These are phyloP conservation scores for Penicillium occitanis DNA, from an alignment of 2,329 filamentous ascomycete genomes.

Conservation along the genomic window DNA sequence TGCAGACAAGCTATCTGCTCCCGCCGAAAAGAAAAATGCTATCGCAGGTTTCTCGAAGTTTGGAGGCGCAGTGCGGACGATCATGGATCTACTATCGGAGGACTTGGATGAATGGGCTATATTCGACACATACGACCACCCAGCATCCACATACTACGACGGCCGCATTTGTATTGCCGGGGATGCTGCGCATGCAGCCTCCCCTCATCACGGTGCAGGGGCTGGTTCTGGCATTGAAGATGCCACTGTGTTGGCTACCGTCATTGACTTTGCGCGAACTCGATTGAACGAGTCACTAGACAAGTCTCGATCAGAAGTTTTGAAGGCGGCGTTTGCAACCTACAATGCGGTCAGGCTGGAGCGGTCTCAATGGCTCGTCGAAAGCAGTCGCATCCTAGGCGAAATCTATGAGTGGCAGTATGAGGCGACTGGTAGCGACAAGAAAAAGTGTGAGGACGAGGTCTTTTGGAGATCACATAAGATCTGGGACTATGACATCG, in stretches of 20 bases:
- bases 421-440: slow-evolving; percentile 31
- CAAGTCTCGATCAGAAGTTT: not conserved
- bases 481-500: slow-evolving; percentile 38
- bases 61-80: slow-evolving; percentile 38
- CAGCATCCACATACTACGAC: slow-evolving; percentile 31
- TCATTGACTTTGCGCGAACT: slow-evolving; percentile 46
- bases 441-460: slow-evolving; percentile 27
- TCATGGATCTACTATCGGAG: slow-evolving; percentile 12
- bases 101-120: slow-evolving; percentile 35
- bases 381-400: slow-evolving; percentile 50
- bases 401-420: slow-evolving; percentile 32
- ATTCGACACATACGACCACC: slow-evolving; percentile 33
- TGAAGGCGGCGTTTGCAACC: slow-evolving; percentile 47
- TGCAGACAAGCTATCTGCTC: slow-evolving; percentile 21
- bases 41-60: slow-evolving; percentile 44
- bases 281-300: not conserved
- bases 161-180: slow-evolving; percentile 36
- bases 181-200: slow-evolving; percentile 42
- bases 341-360: slow-evolving; percentile 54
- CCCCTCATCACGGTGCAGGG: slow-evolving; percentile 41
- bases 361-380: slow-evolving; percentile 52
- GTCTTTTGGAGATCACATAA: slow-evolving; percentile 31
- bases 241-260: slow-evolving; percentile 38
- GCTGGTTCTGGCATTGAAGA: slow-evolving; percentile 41
- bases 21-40: slow-evolving; percentile 44